phyloP scores from a whole-genome alignment of 352 stramenopile genomes.

The Poterioochromonas sp. region DNA sequence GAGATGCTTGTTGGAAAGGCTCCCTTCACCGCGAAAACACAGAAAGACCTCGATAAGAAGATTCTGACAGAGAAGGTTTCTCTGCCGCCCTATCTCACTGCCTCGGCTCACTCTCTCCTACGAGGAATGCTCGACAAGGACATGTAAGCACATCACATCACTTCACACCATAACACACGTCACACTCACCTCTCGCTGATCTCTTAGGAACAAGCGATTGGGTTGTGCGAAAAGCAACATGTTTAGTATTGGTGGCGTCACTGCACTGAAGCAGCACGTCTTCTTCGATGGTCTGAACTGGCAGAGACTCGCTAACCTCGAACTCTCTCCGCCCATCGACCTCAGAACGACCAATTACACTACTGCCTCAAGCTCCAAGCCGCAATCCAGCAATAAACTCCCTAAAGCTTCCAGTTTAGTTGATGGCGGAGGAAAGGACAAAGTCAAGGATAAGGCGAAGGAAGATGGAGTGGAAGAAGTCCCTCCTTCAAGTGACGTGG shows the following conservation, averaged over 20 bases:
- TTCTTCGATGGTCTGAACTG: conserved; percentile 70
- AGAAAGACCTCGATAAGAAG: conserved; percentile 70
- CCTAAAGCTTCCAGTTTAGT: not conserved
- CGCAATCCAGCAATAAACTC: not conserved
- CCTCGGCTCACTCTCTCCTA: conserved; percentile 71
- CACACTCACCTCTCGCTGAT: too few species aligned
- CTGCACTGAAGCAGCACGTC: conserved; percentile 84
- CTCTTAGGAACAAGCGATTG: conserved; percentile 63
- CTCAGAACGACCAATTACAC: not conserved
- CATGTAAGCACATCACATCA: conserved; percentile 59
- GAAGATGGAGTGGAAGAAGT: not conserved
- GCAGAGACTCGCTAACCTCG: not conserved
- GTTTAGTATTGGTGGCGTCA: conserved; percentile 75
- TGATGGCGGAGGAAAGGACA: not conserved
- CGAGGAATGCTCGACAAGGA: conserved; percentile 92
- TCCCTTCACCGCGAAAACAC: conserved; percentile 56
- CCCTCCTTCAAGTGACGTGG: not conserved
- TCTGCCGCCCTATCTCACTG: conserved; percentile 42
- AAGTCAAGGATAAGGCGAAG: not conserved
- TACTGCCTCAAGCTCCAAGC: not conserved
- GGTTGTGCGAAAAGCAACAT: conserved; percentile 86
- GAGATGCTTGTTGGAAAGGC: conserved; percentile 68
- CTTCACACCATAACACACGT: too few species aligned
- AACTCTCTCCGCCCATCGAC: conserved; percentile 21
- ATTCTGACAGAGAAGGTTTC: conserved; percentile 68